Evolutionary conservation across 1,284 basidiomycete genomes (phyloP).

Genomic region (Cystobasidiaceae sp.): DNA sequence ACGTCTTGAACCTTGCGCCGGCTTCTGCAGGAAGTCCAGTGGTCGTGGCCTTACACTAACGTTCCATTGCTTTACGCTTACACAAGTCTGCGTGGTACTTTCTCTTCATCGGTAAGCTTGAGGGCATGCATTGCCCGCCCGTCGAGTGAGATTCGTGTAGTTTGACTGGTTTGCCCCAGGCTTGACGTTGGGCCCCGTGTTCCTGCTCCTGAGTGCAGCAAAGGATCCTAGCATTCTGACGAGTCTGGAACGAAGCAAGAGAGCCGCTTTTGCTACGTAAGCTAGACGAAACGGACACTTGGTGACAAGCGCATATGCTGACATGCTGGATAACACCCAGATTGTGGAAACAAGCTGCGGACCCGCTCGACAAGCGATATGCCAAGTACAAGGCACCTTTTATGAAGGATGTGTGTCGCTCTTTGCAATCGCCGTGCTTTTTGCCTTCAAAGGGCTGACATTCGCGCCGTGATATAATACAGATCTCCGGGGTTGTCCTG

Average conservation of each 20-base stretch:
- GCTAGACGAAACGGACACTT: too few species aligned
- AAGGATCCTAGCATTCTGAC: constrained; percentile 21
- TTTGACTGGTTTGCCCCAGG: too few species aligned
- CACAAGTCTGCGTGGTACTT: constrained; percentile 7
- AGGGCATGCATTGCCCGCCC: not conserved
- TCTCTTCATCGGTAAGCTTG: not conserved
- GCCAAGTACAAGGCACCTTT: constrained; percentile 26
- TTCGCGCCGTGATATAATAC: not conserved
- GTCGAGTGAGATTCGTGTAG: too few species aligned
- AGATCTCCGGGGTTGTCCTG: constrained; percentile 28
- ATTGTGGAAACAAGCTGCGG: constrained; percentile 13
- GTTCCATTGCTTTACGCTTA: too few species aligned
- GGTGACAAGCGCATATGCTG: too few species aligned
- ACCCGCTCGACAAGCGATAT: constrained; percentile 21
- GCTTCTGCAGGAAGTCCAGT: too few species aligned
- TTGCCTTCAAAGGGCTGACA: not conserved
- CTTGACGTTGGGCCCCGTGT: constrained; percentile 4
- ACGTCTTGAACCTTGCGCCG: too few species aligned
- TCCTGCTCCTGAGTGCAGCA: constrained; percentile 4
- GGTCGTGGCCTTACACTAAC: too few species aligned
- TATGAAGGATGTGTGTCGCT: constrained; percentile 2
- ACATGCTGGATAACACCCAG: not conserved
- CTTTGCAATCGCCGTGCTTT: not conserved
- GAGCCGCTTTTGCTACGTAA: constrained; percentile 15
- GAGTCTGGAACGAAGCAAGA: constrained; percentile 17